Evolutionary conservation across 2,329 filamentous ascomycete genomes (phyloP).

Genomic region (Cladophialophora bantiana): DNA sequence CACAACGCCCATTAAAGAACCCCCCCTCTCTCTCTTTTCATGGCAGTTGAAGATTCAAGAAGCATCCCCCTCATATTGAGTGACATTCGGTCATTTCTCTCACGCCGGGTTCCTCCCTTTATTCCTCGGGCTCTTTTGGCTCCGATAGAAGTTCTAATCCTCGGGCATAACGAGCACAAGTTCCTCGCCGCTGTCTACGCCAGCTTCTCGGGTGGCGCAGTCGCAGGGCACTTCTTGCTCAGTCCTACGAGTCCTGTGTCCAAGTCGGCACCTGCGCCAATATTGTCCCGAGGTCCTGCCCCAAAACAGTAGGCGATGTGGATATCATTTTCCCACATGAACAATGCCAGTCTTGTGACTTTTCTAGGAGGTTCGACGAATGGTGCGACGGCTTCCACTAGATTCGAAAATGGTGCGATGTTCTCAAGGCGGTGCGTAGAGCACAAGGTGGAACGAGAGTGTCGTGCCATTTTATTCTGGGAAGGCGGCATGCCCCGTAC

Average conservation of each 20-base stretch:
- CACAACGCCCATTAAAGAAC: no score
- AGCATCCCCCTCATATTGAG: background rate
- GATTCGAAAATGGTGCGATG: background rate
- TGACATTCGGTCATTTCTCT: background rate
- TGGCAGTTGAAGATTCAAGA: background rate
- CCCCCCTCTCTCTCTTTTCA: background rate
- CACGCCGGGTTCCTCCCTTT: background rate
- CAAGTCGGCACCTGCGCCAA: background rate
- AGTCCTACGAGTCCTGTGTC: background rate
- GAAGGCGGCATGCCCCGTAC: constrained; percentile 2
- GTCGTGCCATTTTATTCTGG: constrained; percentile 4
- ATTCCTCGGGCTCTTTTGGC: background rate
- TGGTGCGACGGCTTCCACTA: background rate
- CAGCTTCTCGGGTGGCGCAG: no score
- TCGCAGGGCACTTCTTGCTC: no score
- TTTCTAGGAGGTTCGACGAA: background rate
- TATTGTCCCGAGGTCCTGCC: background rate
- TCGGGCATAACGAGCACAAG: background rate
- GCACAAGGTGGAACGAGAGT: background rate
- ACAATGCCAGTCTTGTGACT: background rate
- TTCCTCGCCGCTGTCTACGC: no score
- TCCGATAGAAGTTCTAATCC: background rate
- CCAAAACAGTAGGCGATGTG: background rate
- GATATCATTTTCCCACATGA: no score
- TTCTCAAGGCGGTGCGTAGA: background rate